Base-by-base conservation (phyloP, 352 stramenopile species). In the Phytophthora foliorum region DNA sequence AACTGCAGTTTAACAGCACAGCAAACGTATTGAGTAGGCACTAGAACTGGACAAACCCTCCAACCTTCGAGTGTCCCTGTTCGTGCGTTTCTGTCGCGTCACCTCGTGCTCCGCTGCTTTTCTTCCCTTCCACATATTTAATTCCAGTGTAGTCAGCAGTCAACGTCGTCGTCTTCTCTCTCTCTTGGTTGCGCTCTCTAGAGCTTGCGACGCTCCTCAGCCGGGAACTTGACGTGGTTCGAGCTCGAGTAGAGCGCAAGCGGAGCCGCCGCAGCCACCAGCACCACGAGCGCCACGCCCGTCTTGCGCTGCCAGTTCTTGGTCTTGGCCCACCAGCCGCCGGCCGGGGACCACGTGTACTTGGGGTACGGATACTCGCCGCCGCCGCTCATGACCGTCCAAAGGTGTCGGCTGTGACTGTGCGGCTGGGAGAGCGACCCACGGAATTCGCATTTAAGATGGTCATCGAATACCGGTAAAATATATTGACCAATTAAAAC, bases 281-380 rank as follows among this genome's bases (percentile, higher is more conserved):
- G 71, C 25, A 85, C 65, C 14, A 80, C 76, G 31, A 91, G 55
- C 24, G 78, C 83, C 44, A 93, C 42, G 54, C 81, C 86, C 9
- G 85, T 92, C 67, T 92, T 92, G 63, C 78, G 81, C 72, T 89
- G 86, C 86, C 88, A 94, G 72, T 94, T 88, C 75, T 89, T 87
- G 65, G 83, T 91, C 78, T 94, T 82, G 56, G 83, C 78, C 88
- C 88, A 95, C 88, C 88, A 95, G 76, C 88, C 88, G 57, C 88
- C 88, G 36, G 88, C 84, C 6, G 88, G 88, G 60, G 88, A 94
- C 88, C 88, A 95, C 74, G 84, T 93, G 81, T 90, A 85, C 84
- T 93, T 93, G 46, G 88, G 88, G 72, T 93, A 93, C 70, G 86
- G 88, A 81, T 89, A 95, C 75, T 93, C 88, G 73, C 85, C 81